Percentiles rank a stretch among this genome's conserved stretches.
phyloP scores from a whole-genome alignment of 345 rosid genomes.

The Citrus inodora region DNA sequence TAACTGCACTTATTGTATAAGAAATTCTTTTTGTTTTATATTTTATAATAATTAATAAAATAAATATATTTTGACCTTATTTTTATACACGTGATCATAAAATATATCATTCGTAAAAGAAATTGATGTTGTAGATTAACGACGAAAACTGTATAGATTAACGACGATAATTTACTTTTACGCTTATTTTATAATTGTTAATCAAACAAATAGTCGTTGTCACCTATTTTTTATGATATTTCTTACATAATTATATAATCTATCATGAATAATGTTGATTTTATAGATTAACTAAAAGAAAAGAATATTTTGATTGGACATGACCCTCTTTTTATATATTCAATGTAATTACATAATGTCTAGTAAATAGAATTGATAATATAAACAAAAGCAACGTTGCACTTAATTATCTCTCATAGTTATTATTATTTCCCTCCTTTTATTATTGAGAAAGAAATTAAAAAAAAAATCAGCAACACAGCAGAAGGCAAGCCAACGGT shows the following conservation, averaged over 20 bases:
- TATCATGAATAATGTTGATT: too few relatives aligned
- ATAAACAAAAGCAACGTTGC: neutral
- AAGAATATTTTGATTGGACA: neutral
- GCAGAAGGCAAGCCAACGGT: neutral
- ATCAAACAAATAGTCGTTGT: too few relatives aligned
- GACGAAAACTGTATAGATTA: neutral
- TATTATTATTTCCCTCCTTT: neutral
- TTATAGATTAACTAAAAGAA: too few relatives aligned
- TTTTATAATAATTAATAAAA: too few relatives aligned
- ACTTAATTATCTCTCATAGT: neutral
- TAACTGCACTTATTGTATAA: neutral
- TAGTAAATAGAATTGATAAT: too few relatives aligned
- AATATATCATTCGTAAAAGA: accelerated
- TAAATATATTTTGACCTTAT: too few relatives aligned
- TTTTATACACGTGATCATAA: too few relatives aligned
- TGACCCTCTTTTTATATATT: neutral
- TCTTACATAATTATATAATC: too few relatives aligned
- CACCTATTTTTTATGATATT: neutral
- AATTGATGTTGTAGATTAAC: neutral
- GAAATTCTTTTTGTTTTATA: too few relatives aligned
- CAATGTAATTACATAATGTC: neutral
- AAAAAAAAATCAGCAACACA: too few relatives aligned
- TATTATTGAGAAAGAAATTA: too few relatives aligned
- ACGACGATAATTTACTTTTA: neutral
- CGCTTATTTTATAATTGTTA: too few relatives aligned